Base-by-base conservation (phyloP, 2,329 filamentous ascomycete species). In the Dactylellina drechsleri region DNA sequence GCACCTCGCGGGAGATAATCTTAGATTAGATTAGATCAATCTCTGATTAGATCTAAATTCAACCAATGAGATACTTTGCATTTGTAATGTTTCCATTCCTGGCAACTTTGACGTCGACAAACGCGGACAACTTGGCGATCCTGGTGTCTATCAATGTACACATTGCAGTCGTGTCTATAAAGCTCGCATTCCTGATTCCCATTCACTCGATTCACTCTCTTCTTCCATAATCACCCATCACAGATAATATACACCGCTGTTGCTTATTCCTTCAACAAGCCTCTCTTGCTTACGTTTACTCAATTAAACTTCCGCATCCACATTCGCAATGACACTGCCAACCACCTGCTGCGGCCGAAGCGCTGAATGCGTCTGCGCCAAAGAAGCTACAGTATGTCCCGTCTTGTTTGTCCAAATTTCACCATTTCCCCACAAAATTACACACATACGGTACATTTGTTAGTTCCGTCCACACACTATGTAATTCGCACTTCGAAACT, bases 381-480 rank as follows among this genome's bases (percentile, higher is more conserved):
- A 36, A 49, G 71, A 75, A 68, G 71, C 71, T 59, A 75, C 41
- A 0, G 71, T 75, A 75, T 12, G 71, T 75, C 31, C 31, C 10
- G 31, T 36, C 31, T 5, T 36, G 31, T 36, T 67, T 62, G 56
- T 41, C 56, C 47, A 12, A 45, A 43, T 36, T 64, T 54, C 71
- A 64, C 20, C 58, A 75, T 68, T 75, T 75, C 71, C 71, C 71
- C 71, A 43, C 71, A 75, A 68, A 68, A 75, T 75, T 57, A 13
- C 70, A 75, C 45, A 10, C 31, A 2, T 23, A 23, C 23, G 23
- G 23, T 23, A 23, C 23, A 23, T n/a, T n/a, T n/a, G n/a, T n/a
- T n/a, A n/a, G n/a, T n/a, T n/a, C n/a, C n/a, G n/a, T n/a, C n/a
- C 31, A 7, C 31, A 36, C 31, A 7, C 5, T 5, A 36, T 36